phyloP scores from a whole-genome alignment of 2,329 filamentous ascomycete species.

The Gremmenia infestans region DNA sequence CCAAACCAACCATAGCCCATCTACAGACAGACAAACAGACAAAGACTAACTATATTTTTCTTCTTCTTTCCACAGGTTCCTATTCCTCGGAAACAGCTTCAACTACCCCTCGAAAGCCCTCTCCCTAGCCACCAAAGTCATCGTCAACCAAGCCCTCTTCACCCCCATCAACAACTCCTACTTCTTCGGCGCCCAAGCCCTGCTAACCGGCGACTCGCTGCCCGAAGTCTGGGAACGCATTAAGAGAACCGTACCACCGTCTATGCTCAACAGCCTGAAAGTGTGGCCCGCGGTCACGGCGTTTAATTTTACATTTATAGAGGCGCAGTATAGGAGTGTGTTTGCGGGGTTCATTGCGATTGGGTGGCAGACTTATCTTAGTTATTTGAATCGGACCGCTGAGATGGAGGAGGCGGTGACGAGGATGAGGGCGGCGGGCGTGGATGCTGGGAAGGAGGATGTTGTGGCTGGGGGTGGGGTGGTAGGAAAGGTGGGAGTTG shows the following conservation, averaged over 20 bases:
- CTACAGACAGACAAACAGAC: not conserved
- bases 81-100: conserved; percentile 76
- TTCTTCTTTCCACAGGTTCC: conserved; percentile 50
- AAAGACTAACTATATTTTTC: not conserved
- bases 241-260: conserved; percentile 68
- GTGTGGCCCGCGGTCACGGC: conserved; percentile 86
- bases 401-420: conserved; percentile 46
- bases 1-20: not conserved
- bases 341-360: conserved; percentile 77
- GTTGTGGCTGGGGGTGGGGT: not conserved
- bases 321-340: conserved; percentile 71
- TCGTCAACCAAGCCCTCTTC: conserved; percentile 74
- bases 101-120: conserved; percentile 72
- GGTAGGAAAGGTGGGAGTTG: conserved; percentile 1
- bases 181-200: conserved; percentile 76
- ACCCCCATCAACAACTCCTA: conserved; percentile 79
- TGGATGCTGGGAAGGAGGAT: conserved; percentile 1
- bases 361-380: conserved; percentile 90
- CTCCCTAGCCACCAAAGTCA: conserved; percentile 71
- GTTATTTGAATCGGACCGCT: conserved; percentile 69
- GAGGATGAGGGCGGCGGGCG: not conserved
- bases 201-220: conserved; percentile 63
- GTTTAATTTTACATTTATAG: conserved; percentile 80
- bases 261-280: conserved; percentile 74
- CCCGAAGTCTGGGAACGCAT: conserved; percentile 65